phyloP scores from a whole-genome alignment of 1,284 basidiomycete genomes.

The Singerocomus inundabilis region DNA sequence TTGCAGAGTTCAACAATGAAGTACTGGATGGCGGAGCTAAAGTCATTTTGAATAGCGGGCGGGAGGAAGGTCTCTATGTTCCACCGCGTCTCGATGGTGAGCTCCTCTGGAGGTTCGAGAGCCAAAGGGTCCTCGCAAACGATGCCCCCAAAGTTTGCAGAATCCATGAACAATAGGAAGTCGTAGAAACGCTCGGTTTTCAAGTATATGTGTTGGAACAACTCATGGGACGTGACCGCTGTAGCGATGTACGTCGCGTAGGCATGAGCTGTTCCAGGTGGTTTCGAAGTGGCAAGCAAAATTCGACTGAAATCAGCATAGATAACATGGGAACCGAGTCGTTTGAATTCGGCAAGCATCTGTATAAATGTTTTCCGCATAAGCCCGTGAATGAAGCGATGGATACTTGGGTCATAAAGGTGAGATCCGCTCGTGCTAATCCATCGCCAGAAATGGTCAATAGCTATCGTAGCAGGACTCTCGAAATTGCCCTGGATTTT shows the following conservation, averaged over 20 bases:
- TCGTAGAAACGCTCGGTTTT: slow-evolving; percentile 92
- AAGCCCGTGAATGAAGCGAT: slow-evolving; percentile 91
- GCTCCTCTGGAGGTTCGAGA: slow-evolving; percentile 61
- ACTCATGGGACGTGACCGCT: slow-evolving; percentile 91
- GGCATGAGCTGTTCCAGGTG: slow-evolving; percentile 91
- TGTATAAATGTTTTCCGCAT: slow-evolving; percentile 99
- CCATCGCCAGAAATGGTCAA: slow-evolving; percentile 99
- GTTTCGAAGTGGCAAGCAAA: slow-evolving; percentile 92
- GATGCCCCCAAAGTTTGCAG: slow-evolving; percentile 90
- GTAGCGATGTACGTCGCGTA: slow-evolving; percentile 95
- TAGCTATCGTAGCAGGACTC: slow-evolving; percentile 62
- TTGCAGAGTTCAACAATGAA: slow-evolving; percentile 88
- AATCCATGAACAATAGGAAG: slow-evolving; percentile 94
- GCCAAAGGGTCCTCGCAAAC: slow-evolving; percentile 78
- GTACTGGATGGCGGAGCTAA: slow-evolving; percentile 72
- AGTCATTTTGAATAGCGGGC: slow-evolving; percentile 77
- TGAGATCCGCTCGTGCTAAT: slow-evolving; percentile 81
- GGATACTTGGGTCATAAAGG: slow-evolving; percentile 92
- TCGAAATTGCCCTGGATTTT: slow-evolving; percentile 67
- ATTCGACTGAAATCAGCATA: slow-evolving; percentile 95
- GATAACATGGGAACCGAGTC: slow-evolving; percentile 90
- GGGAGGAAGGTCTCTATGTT: slow-evolving; percentile 94
- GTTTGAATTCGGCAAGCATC: slow-evolving; percentile 94
- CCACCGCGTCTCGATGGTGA: slow-evolving; percentile 89
- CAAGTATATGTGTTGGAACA: slow-evolving; percentile 93